Evolutionary conservation across 495 filamentous ascomycete species (phyloP).

Genomic region (Penicillium pancosmium): DNA sequence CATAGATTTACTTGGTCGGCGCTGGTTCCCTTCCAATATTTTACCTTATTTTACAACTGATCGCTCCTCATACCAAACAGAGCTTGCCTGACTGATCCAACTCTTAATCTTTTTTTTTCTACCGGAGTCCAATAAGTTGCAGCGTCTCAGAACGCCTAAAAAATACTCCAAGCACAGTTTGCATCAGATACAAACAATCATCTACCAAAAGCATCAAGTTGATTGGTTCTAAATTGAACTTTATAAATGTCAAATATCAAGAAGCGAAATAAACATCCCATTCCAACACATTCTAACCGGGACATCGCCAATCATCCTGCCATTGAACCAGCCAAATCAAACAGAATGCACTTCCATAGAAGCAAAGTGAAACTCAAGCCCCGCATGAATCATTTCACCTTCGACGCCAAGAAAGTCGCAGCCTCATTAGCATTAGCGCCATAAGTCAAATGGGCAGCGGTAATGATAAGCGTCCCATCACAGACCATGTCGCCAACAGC

Average conservation of each 20-base stretch:
- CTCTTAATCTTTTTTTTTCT: too few relatives aligned
- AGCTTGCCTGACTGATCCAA: too few relatives aligned
- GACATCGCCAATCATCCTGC: neutral
- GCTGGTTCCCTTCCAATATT: neutral
- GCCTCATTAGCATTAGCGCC: constrained; percentile 23
- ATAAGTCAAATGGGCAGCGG: constrained; percentile 50
- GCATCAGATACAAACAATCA: too few relatives aligned
- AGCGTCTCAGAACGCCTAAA: too few relatives aligned
- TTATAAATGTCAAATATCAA: neutral
- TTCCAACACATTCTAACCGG: neutral
- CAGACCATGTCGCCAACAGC: constrained; percentile 54
- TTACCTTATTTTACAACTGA: too few relatives aligned
- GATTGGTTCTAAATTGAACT: neutral
- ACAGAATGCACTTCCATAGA: neutral
- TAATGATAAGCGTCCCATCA: constrained; percentile 49
- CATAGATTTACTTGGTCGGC: neutral
- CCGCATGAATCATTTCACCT: constrained; percentile 10
- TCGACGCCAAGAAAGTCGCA: constrained; percentile 15
- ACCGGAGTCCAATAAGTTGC: too few relatives aligned
- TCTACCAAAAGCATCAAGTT: neutral
- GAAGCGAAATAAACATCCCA: neutral
- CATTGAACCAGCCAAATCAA: neutral
- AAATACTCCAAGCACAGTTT: too few relatives aligned
- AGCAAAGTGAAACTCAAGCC: neutral
- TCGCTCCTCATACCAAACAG: too few relatives aligned